Base-by-base conservation (phyloP, 2,329 filamentous ascomycete species). In the Dendryphion nanum region DNA sequence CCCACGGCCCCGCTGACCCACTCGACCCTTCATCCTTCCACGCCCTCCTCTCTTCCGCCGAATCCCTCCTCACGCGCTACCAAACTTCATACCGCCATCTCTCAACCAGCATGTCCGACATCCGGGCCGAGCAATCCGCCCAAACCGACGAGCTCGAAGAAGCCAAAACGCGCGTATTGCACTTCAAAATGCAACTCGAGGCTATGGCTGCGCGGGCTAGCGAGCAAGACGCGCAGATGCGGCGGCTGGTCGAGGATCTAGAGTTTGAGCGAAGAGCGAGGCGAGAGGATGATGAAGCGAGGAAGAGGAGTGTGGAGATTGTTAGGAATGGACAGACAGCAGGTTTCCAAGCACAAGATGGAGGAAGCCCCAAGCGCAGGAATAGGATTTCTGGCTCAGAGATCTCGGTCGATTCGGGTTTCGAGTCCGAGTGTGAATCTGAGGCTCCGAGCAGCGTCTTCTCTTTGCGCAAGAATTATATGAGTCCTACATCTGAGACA, bases 141-240 rank as follows among this genome's bases (percentile, higher is more conserved):
- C 75, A 78, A 48, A 68, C 71, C n/a, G 79, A 82, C 45, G 80
- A 83, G 55, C 68, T 79, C 0, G 77, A 81, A 43, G 79, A 82
- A 49, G 73, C 77, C 12, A 71, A 79, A 21, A 79, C 76, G 26
- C 70, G 78, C 6, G 71, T 76, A 12, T 67, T 72, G 24, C 75
- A 81, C 48, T 63, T 82, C 37, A 82, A 81, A 61, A 68, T 75
- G 46, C 80, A 83, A 57, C 66, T 83, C 15, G 75, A 81, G 54
- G 76, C 76, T 24, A 77, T 82, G 71, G 76, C 77, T 4, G 70
- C 70, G 21, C 72, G 73, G 42, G 73, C 75, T 2, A 61, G 69
- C 13, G 74, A 80, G 50, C 78, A 81, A 52, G 76, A 80, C 41
- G 70, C 71, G 48, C 71, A 74, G 34, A 79, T 81, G 64, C 50